Conservation (phyloP, 805 yeast species). For the Saccharomycopsis sp. region DNA sequence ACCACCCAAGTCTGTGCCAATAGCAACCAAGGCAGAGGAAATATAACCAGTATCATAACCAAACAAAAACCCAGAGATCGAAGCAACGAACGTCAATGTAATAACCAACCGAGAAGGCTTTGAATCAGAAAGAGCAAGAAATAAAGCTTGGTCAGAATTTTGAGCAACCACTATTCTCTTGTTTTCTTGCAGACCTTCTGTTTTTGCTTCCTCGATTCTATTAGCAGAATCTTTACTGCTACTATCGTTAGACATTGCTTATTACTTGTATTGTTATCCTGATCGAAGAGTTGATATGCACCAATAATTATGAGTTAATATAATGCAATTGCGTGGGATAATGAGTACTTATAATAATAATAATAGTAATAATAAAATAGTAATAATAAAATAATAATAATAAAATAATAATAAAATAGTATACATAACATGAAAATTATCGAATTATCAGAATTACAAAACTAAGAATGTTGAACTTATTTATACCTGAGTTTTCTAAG, state of each 20-base stretch:
- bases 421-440: not conserved
- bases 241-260: not conserved
- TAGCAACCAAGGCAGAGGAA: constrained; percentile 84
- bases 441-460: not conserved
- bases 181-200: not conserved
- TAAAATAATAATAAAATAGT: no score
- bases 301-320: no score
- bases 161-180: not conserved
- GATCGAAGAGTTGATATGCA: no score
- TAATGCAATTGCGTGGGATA: no score
- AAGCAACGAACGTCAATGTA: constrained; percentile 64
- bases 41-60: constrained; percentile 98
- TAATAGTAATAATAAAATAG: no score
- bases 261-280: no score
- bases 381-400: no score
- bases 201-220: not conserved
- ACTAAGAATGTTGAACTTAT: not conserved
- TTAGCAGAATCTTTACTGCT: not conserved
- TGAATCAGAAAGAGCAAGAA: constrained; percentile 7
- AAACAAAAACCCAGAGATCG: constrained; percentile 93
- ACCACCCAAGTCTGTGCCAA: constrained; percentile 67
- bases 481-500: not conserved
- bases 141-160: constrained; percentile 4
- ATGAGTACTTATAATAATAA: no score
- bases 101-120: constrained; percentile 58